A percentile compares a stretch with the other conserved stretches of the same genome.
Conservation (phyloP, 2,329 filamentous ascomycete genomes). For the Botrytis hyacinthi region DNA sequence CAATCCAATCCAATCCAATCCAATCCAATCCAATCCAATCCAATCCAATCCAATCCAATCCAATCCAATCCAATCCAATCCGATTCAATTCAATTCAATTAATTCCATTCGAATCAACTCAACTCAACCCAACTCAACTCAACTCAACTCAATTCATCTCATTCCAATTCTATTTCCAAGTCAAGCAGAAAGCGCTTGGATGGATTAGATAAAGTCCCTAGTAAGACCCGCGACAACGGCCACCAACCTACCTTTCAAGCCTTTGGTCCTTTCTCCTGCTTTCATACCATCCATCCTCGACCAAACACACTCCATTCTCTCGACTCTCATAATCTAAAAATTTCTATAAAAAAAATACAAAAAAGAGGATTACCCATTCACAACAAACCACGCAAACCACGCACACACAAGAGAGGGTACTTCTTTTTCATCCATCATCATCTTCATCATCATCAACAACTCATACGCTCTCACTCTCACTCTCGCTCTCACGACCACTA, state of each 20-base stretch:
- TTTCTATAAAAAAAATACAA: neutral
- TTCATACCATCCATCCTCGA: slow-evolving; percentile 1
- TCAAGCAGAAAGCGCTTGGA: slow-evolving; percentile 5
- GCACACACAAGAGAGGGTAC: neutral
- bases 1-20: too few species aligned
- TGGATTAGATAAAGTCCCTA: slow-evolving; percentile 1
- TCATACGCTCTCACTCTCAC: too few species aligned
- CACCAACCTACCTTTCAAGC: neutral
- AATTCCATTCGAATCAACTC: too few species aligned
- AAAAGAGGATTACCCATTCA: neutral
- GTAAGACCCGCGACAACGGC: slow-evolving; percentile 14
- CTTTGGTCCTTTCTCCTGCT: neutral
- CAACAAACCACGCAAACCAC: slow-evolving; percentile 1
- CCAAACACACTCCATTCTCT: neutral
- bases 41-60: neutral
- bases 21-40: too few species aligned
- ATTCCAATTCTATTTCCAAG: neutral
- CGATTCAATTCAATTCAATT: too few species aligned
- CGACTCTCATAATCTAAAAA: neutral
- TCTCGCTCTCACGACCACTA: neutral
- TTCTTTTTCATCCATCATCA: neutral
- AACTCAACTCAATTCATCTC: neutral
- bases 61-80: too few species aligned
- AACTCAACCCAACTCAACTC: too few species aligned
- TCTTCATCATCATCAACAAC: neutral